Conservation (phyloP, 192 early-diverging fungal species). For the Umbelopsis sp. region DNA sequence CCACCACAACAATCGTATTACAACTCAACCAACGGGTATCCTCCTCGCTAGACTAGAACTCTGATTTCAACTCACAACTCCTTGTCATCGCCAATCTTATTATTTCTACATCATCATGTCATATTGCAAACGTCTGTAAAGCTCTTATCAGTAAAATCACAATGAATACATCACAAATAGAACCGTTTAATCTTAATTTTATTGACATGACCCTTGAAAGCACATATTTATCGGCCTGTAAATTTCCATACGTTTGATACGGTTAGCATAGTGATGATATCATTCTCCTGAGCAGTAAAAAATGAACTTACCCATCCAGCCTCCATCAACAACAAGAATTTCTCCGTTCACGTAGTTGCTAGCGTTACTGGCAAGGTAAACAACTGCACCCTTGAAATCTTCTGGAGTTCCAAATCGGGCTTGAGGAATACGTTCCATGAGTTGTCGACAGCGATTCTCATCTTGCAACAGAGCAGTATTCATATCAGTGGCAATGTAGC, state of each 20-base stretch:
- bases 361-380: slow-evolving; percentile 30
- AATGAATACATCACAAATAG: background rate
- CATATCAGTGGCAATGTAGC: slow-evolving; percentile 30
- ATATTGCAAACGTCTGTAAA: too few relatives aligned
- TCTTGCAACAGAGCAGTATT: slow-evolving; percentile 16
- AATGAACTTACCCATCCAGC: slow-evolving; percentile 32
- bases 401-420: slow-evolving; percentile 26
- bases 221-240: background rate
- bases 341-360: slow-evolving; percentile 35
- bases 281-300: background rate
- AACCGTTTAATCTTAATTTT: too few relatives aligned
- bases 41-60: background rate
- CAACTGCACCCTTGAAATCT: slow-evolving; percentile 32
- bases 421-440: slow-evolving; percentile 25
- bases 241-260: background rate
- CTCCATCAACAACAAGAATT: slow-evolving; percentile 33
- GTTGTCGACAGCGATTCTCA: background rate
- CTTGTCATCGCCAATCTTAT: background rate
- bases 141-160: background rate
- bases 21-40: background rate
- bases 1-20: slow-evolving; percentile 1
- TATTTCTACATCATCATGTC: background rate
- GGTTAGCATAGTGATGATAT: too few relatives aligned
- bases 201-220: too few relatives aligned
- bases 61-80: background rate